Percentiles rank a stretch among this genome's conserved stretches.
phyloP scores from a whole-genome alignment of 208 protist species.

The Trichomonas vaginalis region DNA sequence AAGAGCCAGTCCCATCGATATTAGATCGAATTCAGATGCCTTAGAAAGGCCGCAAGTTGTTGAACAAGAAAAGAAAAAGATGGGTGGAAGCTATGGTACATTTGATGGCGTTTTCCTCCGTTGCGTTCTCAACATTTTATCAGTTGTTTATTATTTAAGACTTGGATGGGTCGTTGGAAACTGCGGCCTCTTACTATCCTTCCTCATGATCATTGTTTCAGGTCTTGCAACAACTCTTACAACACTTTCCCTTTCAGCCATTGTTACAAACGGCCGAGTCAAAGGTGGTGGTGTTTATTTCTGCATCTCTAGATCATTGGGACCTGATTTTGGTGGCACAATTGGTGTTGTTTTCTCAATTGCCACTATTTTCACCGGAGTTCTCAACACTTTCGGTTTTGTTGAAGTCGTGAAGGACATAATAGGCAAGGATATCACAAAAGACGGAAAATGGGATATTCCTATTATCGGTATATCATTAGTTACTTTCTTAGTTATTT shows the following conservation, averaged over 20 bases:
- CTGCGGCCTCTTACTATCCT: neutral
- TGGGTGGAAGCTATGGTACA: neutral
- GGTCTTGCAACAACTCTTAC: neutral
- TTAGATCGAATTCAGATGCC: neutral
- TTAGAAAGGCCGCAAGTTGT: neutral
- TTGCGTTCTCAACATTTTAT: neutral
- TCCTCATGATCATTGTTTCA: neutral
- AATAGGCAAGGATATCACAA: neutral
- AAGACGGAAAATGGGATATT: neutral
- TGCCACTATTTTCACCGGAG: neutral
- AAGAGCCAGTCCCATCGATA: neutral
- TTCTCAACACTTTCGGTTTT: neutral
- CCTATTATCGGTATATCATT: neutral
- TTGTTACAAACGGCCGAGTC: neutral
- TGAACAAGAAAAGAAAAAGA: neutral
- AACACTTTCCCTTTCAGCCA: neutral
- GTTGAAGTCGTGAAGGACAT: neutral
- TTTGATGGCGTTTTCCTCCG: neutral
- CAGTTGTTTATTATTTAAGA: constrained; percentile 7
- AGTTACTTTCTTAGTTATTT: neutral
- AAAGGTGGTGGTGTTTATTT: constrained; percentile 3
- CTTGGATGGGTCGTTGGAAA: neutral
- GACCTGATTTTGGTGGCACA: neutral
- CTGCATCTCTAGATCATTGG: neutral
- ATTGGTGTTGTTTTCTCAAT: neutral